A percentile compares a stretch with the other conserved stretches of the same genome.
phyloP scores from a whole-genome alignment of 768 basidiomycete genomes.

The Macrolepiota albuminosa region DNA sequence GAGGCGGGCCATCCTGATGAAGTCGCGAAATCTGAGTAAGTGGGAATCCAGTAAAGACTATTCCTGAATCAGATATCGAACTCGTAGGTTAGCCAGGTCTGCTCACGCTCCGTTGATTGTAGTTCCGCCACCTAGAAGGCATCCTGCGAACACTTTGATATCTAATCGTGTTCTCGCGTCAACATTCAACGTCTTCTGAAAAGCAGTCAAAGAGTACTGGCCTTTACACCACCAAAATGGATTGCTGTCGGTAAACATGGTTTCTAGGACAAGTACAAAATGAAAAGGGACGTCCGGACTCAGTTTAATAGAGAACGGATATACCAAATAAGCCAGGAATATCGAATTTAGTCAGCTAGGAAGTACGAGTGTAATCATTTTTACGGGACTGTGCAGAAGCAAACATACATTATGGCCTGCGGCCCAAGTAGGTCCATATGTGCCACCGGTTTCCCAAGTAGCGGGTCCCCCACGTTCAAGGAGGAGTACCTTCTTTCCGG shows the following conservation, averaged over 20 bases:
- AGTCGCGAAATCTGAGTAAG: constrained; percentile 46
- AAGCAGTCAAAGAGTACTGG: constrained; percentile 11
- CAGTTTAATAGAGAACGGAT: neutral
- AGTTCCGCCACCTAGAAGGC: constrained; percentile 58
- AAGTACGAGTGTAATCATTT: neutral
- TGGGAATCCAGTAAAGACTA: constrained; percentile 51
- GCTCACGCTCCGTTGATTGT: constrained; percentile 61
- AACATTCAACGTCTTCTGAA: neutral
- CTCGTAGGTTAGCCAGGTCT: neutral
- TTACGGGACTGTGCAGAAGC: neutral
- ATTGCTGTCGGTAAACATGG: constrained; percentile 55
- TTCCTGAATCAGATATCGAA: neutral
- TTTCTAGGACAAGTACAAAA: constrained; percentile 28
- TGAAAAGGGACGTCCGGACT: too few relatives aligned
- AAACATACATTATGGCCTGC: constrained; percentile 37
- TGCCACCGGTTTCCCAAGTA: constrained; percentile 55
- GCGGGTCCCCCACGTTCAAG: constrained; percentile 63
- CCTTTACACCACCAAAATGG: constrained; percentile 66
- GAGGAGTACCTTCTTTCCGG: constrained; percentile 58
- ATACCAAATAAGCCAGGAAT: constrained; percentile 53
- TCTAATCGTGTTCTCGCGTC: constrained; percentile 28
- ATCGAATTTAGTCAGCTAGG: constrained; percentile 60
- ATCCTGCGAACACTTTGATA: constrained; percentile 58
- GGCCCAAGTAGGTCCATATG: constrained; percentile 47
- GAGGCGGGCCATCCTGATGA: constrained; percentile 47